Evolutionary conservation across 2,329 filamentous ascomycete genomes (phyloP), one percentile per base, ranked within the genome.

Genomic region (Calonectria fujianensis): DNA sequence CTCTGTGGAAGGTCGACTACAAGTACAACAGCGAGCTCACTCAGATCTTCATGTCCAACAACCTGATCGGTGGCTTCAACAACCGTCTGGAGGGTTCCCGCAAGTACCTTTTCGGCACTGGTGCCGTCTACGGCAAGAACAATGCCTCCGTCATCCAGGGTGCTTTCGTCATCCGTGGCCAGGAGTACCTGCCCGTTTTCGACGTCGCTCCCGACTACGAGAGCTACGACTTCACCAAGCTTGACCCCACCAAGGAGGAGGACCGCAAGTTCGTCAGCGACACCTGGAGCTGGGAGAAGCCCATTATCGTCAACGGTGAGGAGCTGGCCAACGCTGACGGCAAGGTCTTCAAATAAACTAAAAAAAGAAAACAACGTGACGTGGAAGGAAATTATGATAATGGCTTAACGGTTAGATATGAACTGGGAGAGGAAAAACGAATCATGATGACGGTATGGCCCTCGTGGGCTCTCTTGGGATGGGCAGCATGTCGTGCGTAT

Each of bases 1-100:
- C 96, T 72, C 89, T 99, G 87, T 99, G 96, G 95, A 93, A 92
- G 86, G 89, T 96, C 82, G 94, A 96, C 88, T 99, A 98, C 93
- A 98, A 98, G 93, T 99, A 99, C 92, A 98, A 98, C 88, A 93
- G 98, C 76, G 97, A 99, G 93, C 92, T 99, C 81, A 98, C 95
- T 85, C 90, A 97, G 88, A 94, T 94, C 84, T 99, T 99, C 94
- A 99, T 99, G 97, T 96, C 95, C 82, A 95, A 94, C 91, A 99
- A 99, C 93, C 90, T 98, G 87, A 96, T 99, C 86, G 96, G 95
- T 88, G 97, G 97, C 86, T 98, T 99, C 93, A 98, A 98, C 90
- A 92, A 93, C 87, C 97, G 97, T 91, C 95, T 99, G 75, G 97
- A 99, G 92, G 97, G 86, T 79, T 98, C 95, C 85, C 96, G 97